Evolutionary conservation across 2,329 filamentous ascomycete species (phyloP).

Genomic region (Claviceps humidiphila): DNA sequence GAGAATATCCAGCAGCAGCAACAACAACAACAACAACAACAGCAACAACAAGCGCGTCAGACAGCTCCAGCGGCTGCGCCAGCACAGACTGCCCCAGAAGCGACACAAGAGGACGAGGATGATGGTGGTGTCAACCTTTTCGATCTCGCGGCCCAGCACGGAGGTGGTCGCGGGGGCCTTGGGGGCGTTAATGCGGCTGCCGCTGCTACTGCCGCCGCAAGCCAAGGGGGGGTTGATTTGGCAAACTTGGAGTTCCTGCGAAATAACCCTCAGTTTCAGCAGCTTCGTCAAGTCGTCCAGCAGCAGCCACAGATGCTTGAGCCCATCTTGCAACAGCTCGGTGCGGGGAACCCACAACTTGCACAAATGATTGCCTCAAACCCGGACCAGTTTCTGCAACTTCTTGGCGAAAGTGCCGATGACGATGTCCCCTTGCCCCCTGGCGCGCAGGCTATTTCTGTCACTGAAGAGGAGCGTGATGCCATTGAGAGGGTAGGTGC

Average conservation of each 20-base stretch:
- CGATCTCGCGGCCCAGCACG: slow-evolving; percentile 74
- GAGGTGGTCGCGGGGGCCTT: slow-evolving; percentile 30
- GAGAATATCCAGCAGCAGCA: slow-evolving; percentile 43
- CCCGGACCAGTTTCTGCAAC: slow-evolving; percentile 81
- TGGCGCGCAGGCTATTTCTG: slow-evolving; percentile 75
- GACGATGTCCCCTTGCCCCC: slow-evolving; percentile 76
- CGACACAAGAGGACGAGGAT: slow-evolving; percentile 35
- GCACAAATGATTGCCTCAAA: slow-evolving; percentile 85
- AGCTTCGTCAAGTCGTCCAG: slow-evolving; percentile 91
- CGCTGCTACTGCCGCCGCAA: slow-evolving; percentile 36
- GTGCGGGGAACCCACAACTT: slow-evolving; percentile 85
- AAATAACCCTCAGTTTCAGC: slow-evolving; percentile 94
- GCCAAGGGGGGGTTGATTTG: slow-evolving; percentile 38
- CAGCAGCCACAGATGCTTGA: slow-evolving; percentile 98
- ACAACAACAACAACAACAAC: slow-evolving; percentile 25
- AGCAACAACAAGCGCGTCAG: slow-evolving; percentile 47
- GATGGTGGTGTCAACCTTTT: slow-evolving; percentile 76
- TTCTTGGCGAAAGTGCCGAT: slow-evolving; percentile 78
- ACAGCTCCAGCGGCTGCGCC: slow-evolving; percentile 30
- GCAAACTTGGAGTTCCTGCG: slow-evolving; percentile 87
- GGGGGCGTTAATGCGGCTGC: slow-evolving; percentile 26
- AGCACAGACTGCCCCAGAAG: slow-evolving; percentile 10
- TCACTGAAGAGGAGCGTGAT: slow-evolving; percentile 92
- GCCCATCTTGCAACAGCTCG: slow-evolving; percentile 92
- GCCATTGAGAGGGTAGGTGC: slow-evolving; percentile 77